Base-by-base conservation (phyloP, 257 asterid genomes). In the Misopates orontium region DNA sequence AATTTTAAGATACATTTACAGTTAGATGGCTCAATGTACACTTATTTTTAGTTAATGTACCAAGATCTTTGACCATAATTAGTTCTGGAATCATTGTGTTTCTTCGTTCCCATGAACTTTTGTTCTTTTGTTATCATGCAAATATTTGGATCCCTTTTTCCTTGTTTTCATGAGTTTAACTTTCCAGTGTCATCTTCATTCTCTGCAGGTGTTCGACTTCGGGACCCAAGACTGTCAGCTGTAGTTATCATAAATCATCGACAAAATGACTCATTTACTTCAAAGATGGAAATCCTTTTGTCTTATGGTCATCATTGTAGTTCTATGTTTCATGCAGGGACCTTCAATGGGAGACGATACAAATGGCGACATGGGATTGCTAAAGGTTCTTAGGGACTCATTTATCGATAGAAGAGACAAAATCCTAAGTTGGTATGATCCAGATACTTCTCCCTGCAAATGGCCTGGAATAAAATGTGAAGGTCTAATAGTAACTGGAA, bases 401-500 rank as follows among this genome's bases (percentile, higher is more conserved):
- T 71, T 82, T 25, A 59, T 62, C 32, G 61, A 65, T 13, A 60
- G 50, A 56, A 74, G 45, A 70, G 70, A 77, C 12, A 65, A 56
- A 21, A 40, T 82, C 57, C 84, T 85, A 4, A 73, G 74, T 59
- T 82, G 91, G 94, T 80, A 80, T 21, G 72, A 68, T 72, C 39
- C 77, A 13, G 60, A 72, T 15, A 68, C 64, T 22, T 41, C 71
- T 66, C 87, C 92, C 0, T 90, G 97, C 82, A 79, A 83, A 52
- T 83, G 89, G 91, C 71, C 88, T 0, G 95, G 95, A 31, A 72
- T 87, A 45, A 70, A 58, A 66, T 90, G 97, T 56, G 82, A 82
- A 24, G 78, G 77, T 18, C 50, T 21, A n/a, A 25, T 3, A 45
- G 90, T 87, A 10, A 75, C 20, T n/a, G 56, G 63, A 21, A 72